Evolutionary conservation across 2,329 filamentous ascomycete species (phyloP).

Genomic region (Fusarium guadeloupense): DNA sequence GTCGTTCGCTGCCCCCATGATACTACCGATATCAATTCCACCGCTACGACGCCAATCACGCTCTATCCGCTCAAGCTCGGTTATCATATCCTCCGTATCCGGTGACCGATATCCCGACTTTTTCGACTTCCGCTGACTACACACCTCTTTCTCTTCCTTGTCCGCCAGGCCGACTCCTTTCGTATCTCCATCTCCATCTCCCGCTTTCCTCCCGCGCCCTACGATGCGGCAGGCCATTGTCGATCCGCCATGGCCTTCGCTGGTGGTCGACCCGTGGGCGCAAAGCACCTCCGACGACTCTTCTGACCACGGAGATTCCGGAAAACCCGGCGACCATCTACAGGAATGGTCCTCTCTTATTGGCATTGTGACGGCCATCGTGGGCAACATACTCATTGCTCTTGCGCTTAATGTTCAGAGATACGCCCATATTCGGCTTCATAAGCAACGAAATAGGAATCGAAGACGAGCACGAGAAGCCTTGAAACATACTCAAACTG

Average conservation of each 20-base stretch:
- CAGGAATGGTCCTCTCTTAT: conserved; percentile 91
- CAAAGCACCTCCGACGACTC: conserved; percentile 19
- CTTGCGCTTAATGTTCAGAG: conserved; percentile 96
- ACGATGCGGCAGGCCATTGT: conserved; percentile 41
- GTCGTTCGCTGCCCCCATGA: conserved; percentile 40
- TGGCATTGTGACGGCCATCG: conserved; percentile 91
- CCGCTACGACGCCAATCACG: conserved; percentile 22
- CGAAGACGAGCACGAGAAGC: conserved; percentile 64
- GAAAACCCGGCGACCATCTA: conserved; percentile 58
- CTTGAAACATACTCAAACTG: conserved; percentile 56
- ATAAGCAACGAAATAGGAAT: conserved; percentile 71
- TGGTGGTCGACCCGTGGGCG: conserved; percentile 29
- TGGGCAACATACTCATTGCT: conserved; percentile 92
- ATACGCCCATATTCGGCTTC: conserved; percentile 89
- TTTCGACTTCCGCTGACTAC: conserved; percentile 7
- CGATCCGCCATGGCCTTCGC: conserved; percentile 39
- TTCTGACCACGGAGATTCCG: conserved; percentile 33
- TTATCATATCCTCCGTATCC: conserved; percentile 16
- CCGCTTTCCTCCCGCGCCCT: conserved; percentile 25
- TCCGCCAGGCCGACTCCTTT: conserved; percentile 23
- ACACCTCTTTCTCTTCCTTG: conserved; percentile 2
- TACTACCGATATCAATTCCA: conserved; percentile 30
- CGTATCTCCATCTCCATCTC: conserved; percentile 19
- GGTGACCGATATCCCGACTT: conserved; percentile 14
- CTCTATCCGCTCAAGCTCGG: conserved; percentile 26